Percentiles rank a stretch among this genome's conserved stretches.
These are phyloP conservation scores for Alopecurus myosuroides DNA, from an alignment of 176 grass and related monocot species.

Conservation along the genomic window DNA sequence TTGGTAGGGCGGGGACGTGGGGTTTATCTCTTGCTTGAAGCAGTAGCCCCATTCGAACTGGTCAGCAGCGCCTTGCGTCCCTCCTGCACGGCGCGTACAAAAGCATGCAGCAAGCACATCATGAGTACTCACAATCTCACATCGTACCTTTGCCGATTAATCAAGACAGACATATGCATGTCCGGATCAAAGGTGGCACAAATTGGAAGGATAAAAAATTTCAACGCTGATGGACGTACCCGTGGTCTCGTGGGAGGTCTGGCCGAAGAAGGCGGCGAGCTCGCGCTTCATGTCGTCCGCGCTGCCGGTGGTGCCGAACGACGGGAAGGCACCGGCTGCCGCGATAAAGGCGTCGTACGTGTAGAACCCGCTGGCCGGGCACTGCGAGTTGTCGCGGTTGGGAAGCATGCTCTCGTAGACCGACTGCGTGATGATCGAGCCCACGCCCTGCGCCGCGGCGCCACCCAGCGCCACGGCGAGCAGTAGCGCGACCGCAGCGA, in stretches of 20 bases:
- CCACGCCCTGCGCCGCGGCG: constrained; percentile 19
- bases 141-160: neutral
- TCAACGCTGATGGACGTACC: neutral
- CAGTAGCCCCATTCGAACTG: constrained; percentile 60
- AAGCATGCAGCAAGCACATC: neutral
- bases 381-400: constrained; percentile 31
- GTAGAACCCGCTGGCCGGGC: constrained; percentile 42
- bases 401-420: constrained; percentile 36
- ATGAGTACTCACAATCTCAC: no score
- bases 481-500: neutral
- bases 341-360: constrained; percentile 41
- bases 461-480: constrained; percentile 11
- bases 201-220: neutral
- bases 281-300: constrained; percentile 6
- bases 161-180: neutral
- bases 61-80: constrained; percentile 14
- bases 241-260: constrained; percentile 66
- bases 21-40: constrained; percentile 32
- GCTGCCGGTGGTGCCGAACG: constrained; percentile 35
- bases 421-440: constrained; percentile 27
- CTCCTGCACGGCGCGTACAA: constrained; percentile 18
- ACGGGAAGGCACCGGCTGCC: constrained; percentile 28
- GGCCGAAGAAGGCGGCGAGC: constrained; percentile 57
- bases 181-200: neutral
- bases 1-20: constrained; percentile 7